phyloP scores from a whole-genome alignment of 305 asterid genomes.

The Solanum hybrid region DNA sequence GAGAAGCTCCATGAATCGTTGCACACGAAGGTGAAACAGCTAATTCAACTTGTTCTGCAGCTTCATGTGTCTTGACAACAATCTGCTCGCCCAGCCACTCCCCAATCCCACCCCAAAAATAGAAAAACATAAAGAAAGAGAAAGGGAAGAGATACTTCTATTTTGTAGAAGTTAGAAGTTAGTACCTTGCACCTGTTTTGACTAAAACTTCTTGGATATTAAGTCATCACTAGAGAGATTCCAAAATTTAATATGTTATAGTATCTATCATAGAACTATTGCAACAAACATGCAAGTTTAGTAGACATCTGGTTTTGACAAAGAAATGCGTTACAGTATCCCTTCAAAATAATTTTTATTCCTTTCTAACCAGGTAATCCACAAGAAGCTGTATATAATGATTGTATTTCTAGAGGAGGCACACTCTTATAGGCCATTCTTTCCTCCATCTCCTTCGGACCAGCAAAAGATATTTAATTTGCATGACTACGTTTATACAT shows the following conservation, averaged over 20 bases:
- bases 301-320: background rate
- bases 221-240: background rate
- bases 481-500: background rate
- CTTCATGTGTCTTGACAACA: background rate
- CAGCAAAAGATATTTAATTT: background rate
- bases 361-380: background rate
- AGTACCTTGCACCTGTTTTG: background rate
- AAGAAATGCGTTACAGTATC: background rate
- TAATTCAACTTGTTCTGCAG: background rate
- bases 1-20: slow-evolving; percentile 72
- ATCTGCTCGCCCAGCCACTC: background rate
- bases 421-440: background rate
- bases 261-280: background rate
- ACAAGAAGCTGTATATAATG: background rate
- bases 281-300: background rate
- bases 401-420: background rate
- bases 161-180: background rate
- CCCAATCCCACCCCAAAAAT: background rate
- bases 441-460: background rate
- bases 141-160: background rate
- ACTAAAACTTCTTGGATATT: background rate
- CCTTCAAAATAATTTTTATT: background rate
- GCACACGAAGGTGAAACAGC: slow-evolving; percentile 36
- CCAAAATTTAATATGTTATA: background rate
- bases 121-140: background rate